Conservation (phyloP, 192 early-diverging fungal genomes). For the Chytriomyces sp. region DNA sequence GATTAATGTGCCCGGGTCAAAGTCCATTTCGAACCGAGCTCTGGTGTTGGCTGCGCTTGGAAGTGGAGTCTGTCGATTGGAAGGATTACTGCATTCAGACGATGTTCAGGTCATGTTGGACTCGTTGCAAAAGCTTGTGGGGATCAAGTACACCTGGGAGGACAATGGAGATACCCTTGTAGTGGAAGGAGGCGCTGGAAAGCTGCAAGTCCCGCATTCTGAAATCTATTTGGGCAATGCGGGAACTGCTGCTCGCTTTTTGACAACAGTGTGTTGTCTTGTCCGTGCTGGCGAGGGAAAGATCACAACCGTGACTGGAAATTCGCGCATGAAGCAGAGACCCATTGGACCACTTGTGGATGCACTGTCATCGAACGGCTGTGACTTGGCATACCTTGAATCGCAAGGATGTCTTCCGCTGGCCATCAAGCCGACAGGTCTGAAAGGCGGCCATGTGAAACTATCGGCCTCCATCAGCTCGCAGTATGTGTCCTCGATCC, state of each 20-base stretch:
- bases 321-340: slow-evolving; percentile 96
- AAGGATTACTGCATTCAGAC: slow-evolving; percentile 92
- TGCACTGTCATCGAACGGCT: slow-evolving; percentile 83
- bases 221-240: slow-evolving; percentile 97
- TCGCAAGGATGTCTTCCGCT: slow-evolving; percentile 86
- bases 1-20: slow-evolving; percentile 87
- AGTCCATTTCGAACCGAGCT: slow-evolving; percentile 97
- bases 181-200: slow-evolving; percentile 80
- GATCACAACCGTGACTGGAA: slow-evolving; percentile 79
- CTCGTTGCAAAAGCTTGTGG: slow-evolving; percentile 87
- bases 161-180: slow-evolving; percentile 89
- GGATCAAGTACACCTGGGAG: slow-evolving; percentile 87
- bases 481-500: slow-evolving; percentile 97
- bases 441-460: slow-evolving; percentile 86
- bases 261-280: slow-evolving; percentile 84
- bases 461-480: slow-evolving; percentile 93
- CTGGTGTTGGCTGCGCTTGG: slow-evolving; percentile 90
- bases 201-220: slow-evolving; percentile 69
- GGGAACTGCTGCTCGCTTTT: slow-evolving; percentile 94
- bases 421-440: slow-evolving; percentile 77
- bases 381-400: slow-evolving; percentile 76
- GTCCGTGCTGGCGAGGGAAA: slow-evolving; percentile 42
- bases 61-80: slow-evolving; percentile 76
- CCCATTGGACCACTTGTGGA: slow-evolving; percentile 89
- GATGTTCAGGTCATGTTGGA: slow-evolving; percentile 97